Conservation (phyloP, 371 early-diverging fungal genomes). For the Mucor sp. region DNA sequence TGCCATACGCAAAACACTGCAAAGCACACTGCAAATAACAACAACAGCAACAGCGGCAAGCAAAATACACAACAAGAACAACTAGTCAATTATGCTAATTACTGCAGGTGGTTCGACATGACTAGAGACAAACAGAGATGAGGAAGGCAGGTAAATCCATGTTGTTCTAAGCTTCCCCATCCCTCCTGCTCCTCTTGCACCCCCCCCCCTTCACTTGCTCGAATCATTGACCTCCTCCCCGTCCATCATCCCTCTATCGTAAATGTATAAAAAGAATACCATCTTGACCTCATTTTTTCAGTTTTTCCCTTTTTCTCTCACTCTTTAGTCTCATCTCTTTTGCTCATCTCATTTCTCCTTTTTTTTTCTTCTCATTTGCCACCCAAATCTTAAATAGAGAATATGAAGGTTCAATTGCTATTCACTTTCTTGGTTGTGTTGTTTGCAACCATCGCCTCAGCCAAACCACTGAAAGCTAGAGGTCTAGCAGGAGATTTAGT, state of each 20-base stretch:
- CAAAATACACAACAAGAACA: not conserved
- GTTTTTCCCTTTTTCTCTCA: not conserved
- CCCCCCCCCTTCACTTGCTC: not conserved
- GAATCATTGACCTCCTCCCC: not conserved
- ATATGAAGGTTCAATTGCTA: slow-evolving; percentile 12
- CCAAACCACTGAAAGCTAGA: slow-evolving; percentile 16
- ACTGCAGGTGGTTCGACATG: slow-evolving; percentile 12
- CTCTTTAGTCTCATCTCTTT: not conserved
- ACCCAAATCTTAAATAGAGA: not conserved
- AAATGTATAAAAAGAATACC: slow-evolving; percentile 1
- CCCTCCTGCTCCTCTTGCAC: not conserved
- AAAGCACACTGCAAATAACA: not conserved
- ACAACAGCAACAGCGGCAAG: not conserved
- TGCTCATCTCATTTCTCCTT: not conserved
- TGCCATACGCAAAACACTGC: not conserved
- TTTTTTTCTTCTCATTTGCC: not conserved
- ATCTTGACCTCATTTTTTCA: not conserved
- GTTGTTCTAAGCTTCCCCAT: not conserved
- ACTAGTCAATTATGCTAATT: slow-evolving; percentile 16
- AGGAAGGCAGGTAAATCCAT: not conserved
- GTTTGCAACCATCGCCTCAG: not conserved
- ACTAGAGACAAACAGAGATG: not conserved
- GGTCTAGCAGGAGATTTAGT: slow-evolving; percentile 12
- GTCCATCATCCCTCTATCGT: not conserved
- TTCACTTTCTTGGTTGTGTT: slow-evolving; percentile 3